phyloP scores from a whole-genome alignment of 2,329 filamentous ascomycete genomes.

The Uncinocarpus reesii region DNA sequence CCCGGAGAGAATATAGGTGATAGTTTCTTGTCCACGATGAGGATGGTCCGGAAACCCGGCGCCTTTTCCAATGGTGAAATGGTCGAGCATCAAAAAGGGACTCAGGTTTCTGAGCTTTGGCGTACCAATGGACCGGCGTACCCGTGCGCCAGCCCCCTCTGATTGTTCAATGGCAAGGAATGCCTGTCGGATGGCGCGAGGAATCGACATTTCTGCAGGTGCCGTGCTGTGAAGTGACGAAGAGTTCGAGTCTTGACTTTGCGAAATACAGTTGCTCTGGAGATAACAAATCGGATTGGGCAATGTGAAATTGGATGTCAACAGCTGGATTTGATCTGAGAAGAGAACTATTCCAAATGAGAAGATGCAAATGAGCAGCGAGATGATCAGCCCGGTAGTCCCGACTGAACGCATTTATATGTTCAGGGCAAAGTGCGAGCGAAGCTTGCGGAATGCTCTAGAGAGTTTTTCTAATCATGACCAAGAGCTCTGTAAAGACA shows the following conservation, averaged over 20 bases:
- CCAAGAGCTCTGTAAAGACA: background rate
- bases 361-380: slow-evolving; percentile 4
- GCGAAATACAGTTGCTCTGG: background rate
- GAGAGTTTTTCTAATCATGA: slow-evolving; percentile 6
- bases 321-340: background rate
- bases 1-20: slow-evolving; percentile 81
- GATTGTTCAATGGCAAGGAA: slow-evolving; percentile 77
- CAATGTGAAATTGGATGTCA: background rate
- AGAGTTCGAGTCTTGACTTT: background rate
- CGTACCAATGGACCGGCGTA: slow-evolving; percentile 80
- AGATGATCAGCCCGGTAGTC: background rate
- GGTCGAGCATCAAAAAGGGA: slow-evolving; percentile 92
- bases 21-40: slow-evolving; percentile 73
- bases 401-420: slow-evolving; percentile 5
- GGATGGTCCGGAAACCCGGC: slow-evolving; percentile 86
- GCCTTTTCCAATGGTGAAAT: slow-evolving; percentile 69
- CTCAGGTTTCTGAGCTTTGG: slow-evolving; percentile 73
- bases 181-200: slow-evolving; percentile 68
- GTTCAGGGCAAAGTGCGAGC: background rate
- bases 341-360: background rate
- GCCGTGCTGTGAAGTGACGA: background rate
- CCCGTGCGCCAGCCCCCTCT: slow-evolving; percentile 78
- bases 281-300: background rate
- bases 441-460: background rate
- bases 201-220: slow-evolving; percentile 49